These are phyloP conservation scores for Tetrahymena elliotti DNA, from an alignment of 73 alveolate species.

Conservation along the genomic window DNA sequence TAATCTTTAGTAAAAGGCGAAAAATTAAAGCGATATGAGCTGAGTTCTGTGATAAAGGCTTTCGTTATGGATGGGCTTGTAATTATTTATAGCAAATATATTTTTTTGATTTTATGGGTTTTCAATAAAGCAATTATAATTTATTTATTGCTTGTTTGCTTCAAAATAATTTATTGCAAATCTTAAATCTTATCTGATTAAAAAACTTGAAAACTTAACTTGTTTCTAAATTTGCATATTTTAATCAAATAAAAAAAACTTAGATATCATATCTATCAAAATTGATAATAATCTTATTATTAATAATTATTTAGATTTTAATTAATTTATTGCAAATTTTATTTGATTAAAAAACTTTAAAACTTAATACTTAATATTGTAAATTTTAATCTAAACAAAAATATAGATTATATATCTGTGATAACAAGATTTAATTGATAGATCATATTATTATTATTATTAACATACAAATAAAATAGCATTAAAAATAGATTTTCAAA, in stretches of 20 bases:
- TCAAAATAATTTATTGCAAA: neutral
- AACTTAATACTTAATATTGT: neutral
- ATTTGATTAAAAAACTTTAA: neutral
- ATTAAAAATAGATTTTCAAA: no score
- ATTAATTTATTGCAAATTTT: neutral
- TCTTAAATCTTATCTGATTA: neutral
- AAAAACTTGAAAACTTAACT: neutral
- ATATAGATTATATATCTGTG: no score
- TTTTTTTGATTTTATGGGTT: slow-evolving; percentile 52
- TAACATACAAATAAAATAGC: no score
- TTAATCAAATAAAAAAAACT: neutral
- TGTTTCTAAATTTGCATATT: no score
- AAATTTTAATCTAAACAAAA: neutral
- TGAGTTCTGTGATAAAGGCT: slow-evolving; percentile 86
- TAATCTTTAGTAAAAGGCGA: slow-evolving; percentile 99
- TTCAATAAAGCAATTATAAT: neutral
- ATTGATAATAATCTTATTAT: no score
- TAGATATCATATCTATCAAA: no score
- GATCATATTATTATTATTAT: no score
- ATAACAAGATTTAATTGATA: no score
- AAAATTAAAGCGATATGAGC: slow-evolving; percentile 92
- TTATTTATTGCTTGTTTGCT: neutral
- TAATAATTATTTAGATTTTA: neutral
- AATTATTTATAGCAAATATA: slow-evolving; percentile 3
- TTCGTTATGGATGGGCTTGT: neutral